Conservation (phyloP, 306 rosid species). For the Castanopsis chinensis region DNA sequence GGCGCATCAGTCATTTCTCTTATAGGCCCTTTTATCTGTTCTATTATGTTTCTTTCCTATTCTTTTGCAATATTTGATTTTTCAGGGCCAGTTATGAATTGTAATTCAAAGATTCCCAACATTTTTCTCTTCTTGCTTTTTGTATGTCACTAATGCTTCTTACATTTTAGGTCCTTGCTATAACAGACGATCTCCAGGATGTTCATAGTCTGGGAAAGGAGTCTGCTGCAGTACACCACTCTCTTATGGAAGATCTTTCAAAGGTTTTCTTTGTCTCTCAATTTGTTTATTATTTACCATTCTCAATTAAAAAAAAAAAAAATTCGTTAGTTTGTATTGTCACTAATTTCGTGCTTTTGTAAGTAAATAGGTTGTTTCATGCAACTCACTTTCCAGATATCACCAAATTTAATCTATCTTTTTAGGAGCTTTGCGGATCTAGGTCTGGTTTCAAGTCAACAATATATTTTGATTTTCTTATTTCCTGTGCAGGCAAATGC, state of each 20-base stretch:
- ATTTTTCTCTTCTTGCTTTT: neutral
- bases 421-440: conserved; percentile 3
- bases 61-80: neutral
- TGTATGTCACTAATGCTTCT: conserved; percentile 9
- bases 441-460: conserved; percentile 21
- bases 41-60: neutral
- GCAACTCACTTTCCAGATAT: neutral
- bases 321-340: neutral
- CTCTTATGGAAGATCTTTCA: conserved; percentile 80
- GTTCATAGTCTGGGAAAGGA: conserved; percentile 89
- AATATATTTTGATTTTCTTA: conserved; percentile 29
- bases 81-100: neutral
- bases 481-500: conserved; percentile 65
- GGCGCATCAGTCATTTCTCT: neutral
- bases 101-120: neutral
- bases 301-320: too few species aligned
- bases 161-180: conserved; percentile 68
- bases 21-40: neutral
- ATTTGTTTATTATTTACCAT: neutral
- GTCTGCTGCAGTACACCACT: conserved; percentile 72
- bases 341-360: neutral
- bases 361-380: neutral
- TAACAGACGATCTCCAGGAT: conserved; percentile 92
- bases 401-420: neutral
- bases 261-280: conserved; percentile 51